phyloP scores from a whole-genome alignment of 805 yeast genomes.

The Candida incommunis region DNA sequence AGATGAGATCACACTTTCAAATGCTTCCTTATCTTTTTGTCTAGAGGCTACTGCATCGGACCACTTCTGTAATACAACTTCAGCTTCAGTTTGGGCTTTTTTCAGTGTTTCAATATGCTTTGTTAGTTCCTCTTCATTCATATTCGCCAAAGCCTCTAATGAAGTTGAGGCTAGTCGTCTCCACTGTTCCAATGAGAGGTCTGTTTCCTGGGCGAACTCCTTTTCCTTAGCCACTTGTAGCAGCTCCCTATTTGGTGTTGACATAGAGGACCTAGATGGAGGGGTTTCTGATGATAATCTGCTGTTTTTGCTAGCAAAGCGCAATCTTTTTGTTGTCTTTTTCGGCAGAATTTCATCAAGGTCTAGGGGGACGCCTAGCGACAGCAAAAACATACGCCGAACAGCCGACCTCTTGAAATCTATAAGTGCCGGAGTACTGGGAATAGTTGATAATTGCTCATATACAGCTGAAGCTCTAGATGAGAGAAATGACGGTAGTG shows the following conservation, averaged over 20 bases:
- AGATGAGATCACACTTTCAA: slow-evolving; percentile 58
- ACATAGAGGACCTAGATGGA: neutral
- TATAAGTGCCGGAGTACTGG: slow-evolving; percentile 35
- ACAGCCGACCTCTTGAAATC: slow-evolving; percentile 60
- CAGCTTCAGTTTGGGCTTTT: slow-evolving; percentile 24
- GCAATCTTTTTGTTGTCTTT: slow-evolving; percentile 4
- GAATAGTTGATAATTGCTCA: slow-evolving; percentile 32
- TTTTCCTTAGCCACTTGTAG: neutral
- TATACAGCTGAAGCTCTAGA: slow-evolving; percentile 22
- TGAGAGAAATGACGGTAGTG: slow-evolving; percentile 4
- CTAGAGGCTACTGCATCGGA: slow-evolving; percentile 33
- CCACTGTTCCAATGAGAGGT: slow-evolving; percentile 11
- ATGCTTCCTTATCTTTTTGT: slow-evolving; percentile 54
- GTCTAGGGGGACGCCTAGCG: slow-evolving; percentile 62
- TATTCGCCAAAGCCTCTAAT: slow-evolving; percentile 23
- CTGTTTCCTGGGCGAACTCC: neutral
- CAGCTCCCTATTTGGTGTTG: neutral
- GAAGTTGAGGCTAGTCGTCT: slow-evolving; percentile 20
- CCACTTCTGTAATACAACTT: slow-evolving; percentile 35
- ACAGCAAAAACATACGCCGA: slow-evolving; percentile 46
- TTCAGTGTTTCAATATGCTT: slow-evolving; percentile 23
- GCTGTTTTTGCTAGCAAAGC: neutral
- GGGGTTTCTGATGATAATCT: neutral
- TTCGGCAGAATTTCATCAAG: slow-evolving; percentile 32
- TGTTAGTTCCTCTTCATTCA: slow-evolving; percentile 25